phyloP scores from a whole-genome alignment of 2,329 filamentous ascomycete species.

The Aspergillus sp. region DNA sequence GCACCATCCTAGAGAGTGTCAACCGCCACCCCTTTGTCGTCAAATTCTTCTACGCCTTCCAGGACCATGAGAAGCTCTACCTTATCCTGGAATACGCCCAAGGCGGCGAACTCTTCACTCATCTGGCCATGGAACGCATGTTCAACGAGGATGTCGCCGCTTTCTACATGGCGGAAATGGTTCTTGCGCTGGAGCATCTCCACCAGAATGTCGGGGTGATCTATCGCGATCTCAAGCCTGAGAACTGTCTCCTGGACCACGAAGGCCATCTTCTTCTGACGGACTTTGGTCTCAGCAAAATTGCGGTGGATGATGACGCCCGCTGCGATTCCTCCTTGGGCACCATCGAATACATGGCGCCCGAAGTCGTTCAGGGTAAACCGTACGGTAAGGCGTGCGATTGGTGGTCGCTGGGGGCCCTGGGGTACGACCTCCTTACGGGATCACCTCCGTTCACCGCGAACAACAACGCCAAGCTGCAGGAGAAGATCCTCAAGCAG shows the following conservation, averaged over 20 bases:
- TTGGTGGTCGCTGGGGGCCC: slow-evolving; percentile 96
- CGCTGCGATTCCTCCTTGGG: slow-evolving; percentile 87
- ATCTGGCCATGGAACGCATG: slow-evolving; percentile 90
- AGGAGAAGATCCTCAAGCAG: slow-evolving; percentile 92
- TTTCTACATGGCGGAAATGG: slow-evolving; percentile 99
- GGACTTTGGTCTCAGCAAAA: slow-evolving; percentile 96
- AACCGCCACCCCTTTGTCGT: slow-evolving; percentile 97
- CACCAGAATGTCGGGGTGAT: slow-evolving; percentile 91
- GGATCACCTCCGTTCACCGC: slow-evolving; percentile 88
- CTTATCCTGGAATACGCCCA: slow-evolving; percentile 96
- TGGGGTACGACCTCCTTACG: slow-evolving; percentile 90
- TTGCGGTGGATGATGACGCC: slow-evolving; percentile 69
- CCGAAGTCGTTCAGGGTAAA: slow-evolving; percentile 83
- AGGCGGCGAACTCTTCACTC: slow-evolving; percentile 95
- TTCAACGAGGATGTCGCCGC: slow-evolving; percentile 85
- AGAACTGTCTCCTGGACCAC: slow-evolving; percentile 90
- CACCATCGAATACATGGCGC: slow-evolving; percentile 98
- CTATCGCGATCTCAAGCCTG: slow-evolving; percentile 95
- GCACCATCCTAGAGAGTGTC: slow-evolving; percentile 90
- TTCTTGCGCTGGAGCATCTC: slow-evolving; percentile 87
- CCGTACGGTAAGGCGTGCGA: slow-evolving; percentile 94
- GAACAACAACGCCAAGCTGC: slow-evolving; percentile 89
- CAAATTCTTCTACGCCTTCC: slow-evolving; percentile 97
- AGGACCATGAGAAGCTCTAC: slow-evolving; percentile 96
- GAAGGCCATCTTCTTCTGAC: slow-evolving; percentile 92